phyloP scores from a whole-genome alignment of 2,329 filamentous ascomycete genomes.

The Claviceps pazoutovae region DNA sequence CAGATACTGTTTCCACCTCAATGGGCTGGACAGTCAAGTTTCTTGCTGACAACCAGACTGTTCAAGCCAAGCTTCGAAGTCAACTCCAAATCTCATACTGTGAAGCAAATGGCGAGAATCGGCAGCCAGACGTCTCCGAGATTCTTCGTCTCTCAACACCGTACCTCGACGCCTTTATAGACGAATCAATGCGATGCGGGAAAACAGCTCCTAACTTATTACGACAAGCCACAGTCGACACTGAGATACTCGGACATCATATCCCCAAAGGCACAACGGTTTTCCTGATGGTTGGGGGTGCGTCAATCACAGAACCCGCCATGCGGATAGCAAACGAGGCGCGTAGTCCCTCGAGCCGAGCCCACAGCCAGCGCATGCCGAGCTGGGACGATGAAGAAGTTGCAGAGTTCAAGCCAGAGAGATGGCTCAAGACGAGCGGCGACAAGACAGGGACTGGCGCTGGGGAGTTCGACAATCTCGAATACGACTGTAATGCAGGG shows the following conservation, averaged over 20 bases:
- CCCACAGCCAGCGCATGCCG: conserved; percentile 9
- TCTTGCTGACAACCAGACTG: conserved; percentile 2
- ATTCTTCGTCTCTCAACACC: conserved; percentile 11
- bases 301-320: conserved; percentile 5
- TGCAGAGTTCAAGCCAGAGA: conserved; percentile 20
- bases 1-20: conserved; percentile 7
- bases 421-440: conserved; percentile 18
- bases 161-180: conserved; percentile 24
- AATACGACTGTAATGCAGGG: neutral
- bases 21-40: conserved; percentile 2
- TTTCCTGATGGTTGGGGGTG: conserved; percentile 11
- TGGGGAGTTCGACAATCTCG: neutral
- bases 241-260: conserved; percentile 16
- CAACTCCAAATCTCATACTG: conserved; percentile 8
- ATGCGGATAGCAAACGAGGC: conserved; percentile 3
- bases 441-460: neutral
- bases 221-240: conserved; percentile 18
- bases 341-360: conserved; percentile 10
- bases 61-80: conserved; percentile 8
- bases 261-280: conserved; percentile 22
- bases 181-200: conserved; percentile 21
- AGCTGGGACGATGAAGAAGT: conserved; percentile 13
- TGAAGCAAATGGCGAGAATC: conserved; percentile 7
- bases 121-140: conserved; percentile 15
- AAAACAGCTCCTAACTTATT: conserved; percentile 14